A percentile compares a stretch with the other conserved stretches of the same genome.
These are phyloP conservation scores for Suhomyces canberraensis DNA, from an alignment of 805 yeast species.

Conservation along the genomic window DNA sequence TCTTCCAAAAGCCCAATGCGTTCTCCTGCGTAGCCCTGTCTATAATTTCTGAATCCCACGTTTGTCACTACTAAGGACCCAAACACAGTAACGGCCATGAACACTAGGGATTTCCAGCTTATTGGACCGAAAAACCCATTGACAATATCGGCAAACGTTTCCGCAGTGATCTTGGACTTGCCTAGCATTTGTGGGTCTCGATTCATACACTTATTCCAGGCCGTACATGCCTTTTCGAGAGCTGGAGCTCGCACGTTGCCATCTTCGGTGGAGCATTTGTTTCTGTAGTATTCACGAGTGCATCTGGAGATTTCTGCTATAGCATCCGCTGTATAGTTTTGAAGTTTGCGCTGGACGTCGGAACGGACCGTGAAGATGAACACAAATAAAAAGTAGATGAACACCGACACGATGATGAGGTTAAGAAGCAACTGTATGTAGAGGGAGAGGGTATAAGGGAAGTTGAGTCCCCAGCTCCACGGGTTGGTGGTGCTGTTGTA, in stretches of 20 bases:
- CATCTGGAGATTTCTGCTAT: slow-evolving; percentile 66
- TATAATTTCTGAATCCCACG: slow-evolving; percentile 42
- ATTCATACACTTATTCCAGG: slow-evolving; percentile 82
- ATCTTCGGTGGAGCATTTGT: slow-evolving; percentile 62
- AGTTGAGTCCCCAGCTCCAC: background rate
- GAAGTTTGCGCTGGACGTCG: slow-evolving; percentile 73
- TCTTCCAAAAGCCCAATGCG: slow-evolving; percentile 2
- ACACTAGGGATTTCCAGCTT: slow-evolving; percentile 61
- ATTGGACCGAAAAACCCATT: slow-evolving; percentile 74
- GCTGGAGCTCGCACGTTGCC: slow-evolving; percentile 62
- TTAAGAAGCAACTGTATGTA: slow-evolving; percentile 67
- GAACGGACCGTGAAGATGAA: slow-evolving; percentile 54
- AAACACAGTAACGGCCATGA: slow-evolving; percentile 42
- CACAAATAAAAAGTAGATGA: slow-evolving; percentile 50
- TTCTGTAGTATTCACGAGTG: slow-evolving; percentile 62
- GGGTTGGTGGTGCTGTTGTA: background rate
- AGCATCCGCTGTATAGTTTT: slow-evolving; percentile 57
- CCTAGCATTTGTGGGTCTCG: slow-evolving; percentile 68
- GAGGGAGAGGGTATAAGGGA: slow-evolving; percentile 55
- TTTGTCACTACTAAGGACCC: slow-evolving; percentile 55
- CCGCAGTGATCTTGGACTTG: slow-evolving; percentile 71
- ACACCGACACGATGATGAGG: slow-evolving; percentile 44
- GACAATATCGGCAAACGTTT: slow-evolving; percentile 76
- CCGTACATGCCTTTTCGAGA: slow-evolving; percentile 61
- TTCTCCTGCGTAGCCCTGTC: slow-evolving; percentile 13